phyloP scores from a whole-genome alignment of 768 basidiomycete species.

The Tricholoma matsutake region DNA sequence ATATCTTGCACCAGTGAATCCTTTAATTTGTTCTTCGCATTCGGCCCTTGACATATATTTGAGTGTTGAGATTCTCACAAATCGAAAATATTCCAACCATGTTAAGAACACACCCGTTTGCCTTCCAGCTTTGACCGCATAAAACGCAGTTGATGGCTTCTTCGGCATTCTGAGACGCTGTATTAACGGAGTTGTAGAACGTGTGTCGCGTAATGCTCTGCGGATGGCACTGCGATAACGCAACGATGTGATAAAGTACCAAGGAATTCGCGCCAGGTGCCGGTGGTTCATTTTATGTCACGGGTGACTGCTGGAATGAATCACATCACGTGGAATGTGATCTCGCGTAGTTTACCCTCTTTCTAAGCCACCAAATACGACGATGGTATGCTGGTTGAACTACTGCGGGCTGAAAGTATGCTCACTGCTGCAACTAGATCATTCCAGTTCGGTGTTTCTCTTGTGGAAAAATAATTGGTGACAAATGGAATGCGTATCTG shows the following conservation, averaged over 20 bases:
- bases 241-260: background rate
- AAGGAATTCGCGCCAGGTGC: background rate
- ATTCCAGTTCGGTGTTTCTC: conserved; percentile 96
- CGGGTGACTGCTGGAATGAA: background rate
- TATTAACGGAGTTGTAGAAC: background rate
- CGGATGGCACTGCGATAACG: background rate
- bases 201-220: background rate
- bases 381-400: background rate
- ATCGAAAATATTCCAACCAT: conserved; percentile 46
- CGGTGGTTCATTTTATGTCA: background rate
- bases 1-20: conserved; percentile 56
- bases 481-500: conserved; percentile 91
- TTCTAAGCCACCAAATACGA: background rate
- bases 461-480: conserved; percentile 95
- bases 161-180: conserved; percentile 17
- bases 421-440: conserved; percentile 52
- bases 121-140: conserved; percentile 70
- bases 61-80: conserved; percentile 5
- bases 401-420: background rate
- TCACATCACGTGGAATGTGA: background rate
- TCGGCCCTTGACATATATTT: conserved; percentile 54
- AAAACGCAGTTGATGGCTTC: conserved; percentile 48
- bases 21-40: conserved; percentile 64
- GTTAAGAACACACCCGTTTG: conserved; percentile 62
- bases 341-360: background rate